phyloP scores from a whole-genome alignment of 129 eudicot genomes.

The Flaveria linearis region DNA sequence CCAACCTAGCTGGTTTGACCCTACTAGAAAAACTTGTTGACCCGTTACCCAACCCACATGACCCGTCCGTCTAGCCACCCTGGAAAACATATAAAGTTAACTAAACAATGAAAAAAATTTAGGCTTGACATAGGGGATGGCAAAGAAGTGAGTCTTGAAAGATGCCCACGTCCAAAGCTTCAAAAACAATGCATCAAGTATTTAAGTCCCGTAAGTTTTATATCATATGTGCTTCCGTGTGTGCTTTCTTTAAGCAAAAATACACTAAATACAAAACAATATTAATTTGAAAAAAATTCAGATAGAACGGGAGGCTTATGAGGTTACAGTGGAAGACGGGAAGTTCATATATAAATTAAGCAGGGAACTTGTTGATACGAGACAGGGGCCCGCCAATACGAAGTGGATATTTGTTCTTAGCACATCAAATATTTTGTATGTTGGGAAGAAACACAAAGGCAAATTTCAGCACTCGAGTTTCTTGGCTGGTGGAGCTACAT shows the following conservation, averaged over 20 bases:
- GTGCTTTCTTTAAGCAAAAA: constrained; percentile 18
- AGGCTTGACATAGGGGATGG: constrained; percentile 96
- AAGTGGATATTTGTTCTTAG: constrained; percentile 95
- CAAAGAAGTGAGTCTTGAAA: constrained; percentile 63
- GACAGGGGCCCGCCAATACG: constrained; percentile 47
- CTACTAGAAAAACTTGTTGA: not conserved
- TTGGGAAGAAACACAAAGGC: constrained; percentile 72
- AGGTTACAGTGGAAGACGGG: constrained; percentile 58
- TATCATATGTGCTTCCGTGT: not conserved
- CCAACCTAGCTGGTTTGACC: not conserved
- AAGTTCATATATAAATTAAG: constrained; percentile 58
- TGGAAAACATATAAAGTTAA: not conserved
- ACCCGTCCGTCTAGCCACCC: constrained; percentile 3
- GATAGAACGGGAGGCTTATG: constrained; percentile 75
- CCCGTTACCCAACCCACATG: not conserved
- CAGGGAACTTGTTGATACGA: constrained; percentile 56
- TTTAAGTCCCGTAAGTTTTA: constrained; percentile 72
- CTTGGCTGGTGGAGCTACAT: constrained; percentile 89
- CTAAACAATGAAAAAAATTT: constrained; percentile 25
- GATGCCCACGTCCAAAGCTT: constrained; percentile 68
- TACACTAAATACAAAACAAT: not conserved
- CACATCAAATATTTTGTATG: constrained; percentile 53
- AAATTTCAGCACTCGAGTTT: constrained; percentile 91
- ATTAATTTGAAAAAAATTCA: constrained; percentile 19
- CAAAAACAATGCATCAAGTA: constrained; percentile 87